Percentiles rank a stretch among this genome's conserved stretches.
These are phyloP conservation scores for Pseudogymnoascus sp. DNA, from an alignment of 2,329 filamentous ascomycete species.

Conservation along the genomic window DNA sequence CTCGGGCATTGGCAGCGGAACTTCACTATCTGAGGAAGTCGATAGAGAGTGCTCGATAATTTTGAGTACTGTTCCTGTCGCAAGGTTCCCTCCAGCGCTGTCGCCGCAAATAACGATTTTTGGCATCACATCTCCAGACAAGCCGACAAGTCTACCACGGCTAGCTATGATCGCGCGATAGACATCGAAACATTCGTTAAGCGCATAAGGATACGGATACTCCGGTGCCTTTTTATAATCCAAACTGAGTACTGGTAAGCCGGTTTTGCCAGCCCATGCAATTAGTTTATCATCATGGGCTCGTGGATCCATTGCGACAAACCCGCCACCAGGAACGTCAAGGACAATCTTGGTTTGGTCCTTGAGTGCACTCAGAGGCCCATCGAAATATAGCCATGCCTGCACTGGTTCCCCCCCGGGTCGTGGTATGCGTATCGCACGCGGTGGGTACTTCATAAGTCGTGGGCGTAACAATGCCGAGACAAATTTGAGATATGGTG, in stretches of 20 bases:
- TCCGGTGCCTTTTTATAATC: slow-evolving; percentile 88
- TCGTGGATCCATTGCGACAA: slow-evolving; percentile 93
- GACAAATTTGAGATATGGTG: slow-evolving; percentile 72
- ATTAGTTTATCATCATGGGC: slow-evolving; percentile 91
- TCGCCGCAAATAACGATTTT: slow-evolving; percentile 70
- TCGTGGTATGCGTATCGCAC: slow-evolving; percentile 75
- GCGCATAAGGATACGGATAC: slow-evolving; percentile 73
- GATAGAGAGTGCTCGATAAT: slow-evolving; percentile 59
- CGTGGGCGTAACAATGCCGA: slow-evolving; percentile 68
- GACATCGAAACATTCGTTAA: slow-evolving; percentile 83
- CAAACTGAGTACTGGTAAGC: slow-evolving; percentile 80
- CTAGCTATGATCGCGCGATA: slow-evolving; percentile 68
- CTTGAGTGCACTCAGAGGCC: slow-evolving; percentile 68
- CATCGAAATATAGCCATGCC: slow-evolving; percentile 93
- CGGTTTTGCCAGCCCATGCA: slow-evolving; percentile 83
- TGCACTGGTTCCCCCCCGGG: slow-evolving; percentile 70
- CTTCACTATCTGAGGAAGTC: slow-evolving; percentile 48
- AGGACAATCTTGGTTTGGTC: slow-evolving; percentile 72
- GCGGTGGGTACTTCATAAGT: slow-evolving; percentile 72
- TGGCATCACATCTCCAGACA: slow-evolving; percentile 59
- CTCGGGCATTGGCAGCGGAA: slow-evolving; percentile 63
- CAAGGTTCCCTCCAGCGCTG: slow-evolving; percentile 76
- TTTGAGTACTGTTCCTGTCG: slow-evolving; percentile 78
- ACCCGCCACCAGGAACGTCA: slow-evolving; percentile 89
- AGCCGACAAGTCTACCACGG: slow-evolving; percentile 66